Base-by-base conservation (phyloP, 2,329 filamentous ascomycete species). In the Fusarium tricinctum region DNA sequence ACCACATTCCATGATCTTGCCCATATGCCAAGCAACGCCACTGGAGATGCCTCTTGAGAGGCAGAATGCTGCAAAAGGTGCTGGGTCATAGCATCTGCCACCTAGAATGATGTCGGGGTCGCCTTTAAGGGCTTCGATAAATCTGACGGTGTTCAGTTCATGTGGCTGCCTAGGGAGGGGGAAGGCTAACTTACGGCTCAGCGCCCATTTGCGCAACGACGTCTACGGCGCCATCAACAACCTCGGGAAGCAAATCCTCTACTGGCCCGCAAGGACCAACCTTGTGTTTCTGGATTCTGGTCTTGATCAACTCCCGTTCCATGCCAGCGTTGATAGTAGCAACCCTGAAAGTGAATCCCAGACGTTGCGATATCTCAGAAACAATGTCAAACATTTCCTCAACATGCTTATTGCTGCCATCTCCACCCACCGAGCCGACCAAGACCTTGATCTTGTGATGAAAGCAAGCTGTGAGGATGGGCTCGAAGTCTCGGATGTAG, bases 1-100 rank as follows among this genome's bases (percentile, higher is more conserved):
- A 2, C 84, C 84, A 39, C 84, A 86, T 66, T 86, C 84, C 76
- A 86, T 79, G 35, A 86, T 82, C 75, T 87, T 86, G 10, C 85
- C 85, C 83, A 86, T 85, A 63, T 86, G 83, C 54, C 76, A 79
- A 32, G 80, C 79, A 0, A 76, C 76, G 0, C 80, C 82, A 1
- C 70, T 63, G 1, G 71, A 42, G 2, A 75, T 55, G 1, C 76
- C 75, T 17, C 73, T 72, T 46, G 74, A 76, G 2, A 80, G 66
- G 23, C 73, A 79, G 57, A 79, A 82, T 4, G 77, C 81, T 3
- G 76, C 77, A 69, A 78, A 83, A 0, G 80, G 80, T 1, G 78
- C 68, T 1, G 81, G 81, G 54, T 82, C 81, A 58, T 82, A 82
- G 5, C 74, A 73, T 3, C 80, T 71, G 0, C 77, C 77, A 14